These are phyloP conservation scores for Hirschfeldia incana DNA, from an alignment of 345 rosid species.

Conservation along the genomic window DNA sequence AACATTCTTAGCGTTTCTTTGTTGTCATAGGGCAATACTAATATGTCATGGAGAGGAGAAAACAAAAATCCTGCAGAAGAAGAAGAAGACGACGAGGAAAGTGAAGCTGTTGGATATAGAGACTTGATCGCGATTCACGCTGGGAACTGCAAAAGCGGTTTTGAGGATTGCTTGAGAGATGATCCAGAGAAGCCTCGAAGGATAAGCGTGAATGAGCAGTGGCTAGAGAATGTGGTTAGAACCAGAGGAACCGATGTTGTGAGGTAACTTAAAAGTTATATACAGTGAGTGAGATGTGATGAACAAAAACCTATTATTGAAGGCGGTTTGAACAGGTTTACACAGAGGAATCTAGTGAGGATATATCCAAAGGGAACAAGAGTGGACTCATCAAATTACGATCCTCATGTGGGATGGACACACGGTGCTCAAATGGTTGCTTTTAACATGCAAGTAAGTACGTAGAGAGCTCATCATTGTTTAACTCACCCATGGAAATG, in stretches of 20 bases:
- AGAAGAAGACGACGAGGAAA: constrained; percentile 38
- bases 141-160: constrained; percentile 47
- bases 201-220: constrained; percentile 64
- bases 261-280: constrained; percentile 3
- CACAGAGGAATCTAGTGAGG: constrained; percentile 73
- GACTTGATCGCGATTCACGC: constrained; percentile 67
- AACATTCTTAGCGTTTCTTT: neutral
- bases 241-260: constrained; percentile 49
- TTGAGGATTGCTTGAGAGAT: constrained; percentile 41
- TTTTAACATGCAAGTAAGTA: constrained; percentile 87
- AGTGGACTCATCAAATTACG: constrained; percentile 72
- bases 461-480: neutral
- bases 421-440: constrained; percentile 99
- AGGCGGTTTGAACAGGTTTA: constrained; percentile 44
- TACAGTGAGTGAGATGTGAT: neutral
- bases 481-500: no score
- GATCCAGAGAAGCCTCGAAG: constrained; percentile 53
- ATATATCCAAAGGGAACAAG: constrained; percentile 76
- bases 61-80: constrained; percentile 33
- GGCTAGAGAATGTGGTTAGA: constrained; percentile 52
- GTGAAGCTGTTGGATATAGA: constrained; percentile 48
- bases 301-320: neutral
- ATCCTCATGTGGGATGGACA: constrained; percentile 78
- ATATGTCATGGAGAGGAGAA: constrained; percentile 30
- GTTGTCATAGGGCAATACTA: constrained; percentile 33